Evolutionary conservation across 2,329 filamentous ascomycete species (phyloP).

Genomic region (Verticillium tricorpus): DNA sequence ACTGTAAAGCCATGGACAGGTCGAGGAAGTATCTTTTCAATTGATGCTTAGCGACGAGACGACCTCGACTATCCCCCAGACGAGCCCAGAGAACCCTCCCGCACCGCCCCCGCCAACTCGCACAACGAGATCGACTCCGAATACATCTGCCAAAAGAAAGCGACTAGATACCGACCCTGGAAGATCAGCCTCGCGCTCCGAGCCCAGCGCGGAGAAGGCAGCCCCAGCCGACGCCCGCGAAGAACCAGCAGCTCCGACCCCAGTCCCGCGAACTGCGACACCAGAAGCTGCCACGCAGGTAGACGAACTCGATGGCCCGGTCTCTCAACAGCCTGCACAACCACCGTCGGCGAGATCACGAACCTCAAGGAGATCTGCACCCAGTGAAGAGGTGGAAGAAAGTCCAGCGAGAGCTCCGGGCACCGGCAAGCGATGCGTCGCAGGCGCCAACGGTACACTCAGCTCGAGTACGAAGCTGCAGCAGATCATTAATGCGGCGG

Average conservation of each 20-base stretch:
- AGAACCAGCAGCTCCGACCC: neutral
- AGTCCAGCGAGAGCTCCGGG: constrained; percentile 52
- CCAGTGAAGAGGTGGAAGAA: constrained; percentile 43
- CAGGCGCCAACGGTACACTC: constrained; percentile 29
- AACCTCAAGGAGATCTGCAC: constrained; percentile 1
- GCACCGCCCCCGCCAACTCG: constrained; percentile 8
- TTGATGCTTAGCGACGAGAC: constrained; percentile 30
- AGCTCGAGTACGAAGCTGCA: constrained; percentile 40
- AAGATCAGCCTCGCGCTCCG: constrained; percentile 15
- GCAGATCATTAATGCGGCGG: constrained; percentile 25
- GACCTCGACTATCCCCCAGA: constrained; percentile 3
- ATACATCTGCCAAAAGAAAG: constrained; percentile 44
- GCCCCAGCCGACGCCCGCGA: neutral
- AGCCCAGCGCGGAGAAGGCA: neutral
- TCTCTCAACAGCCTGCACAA: neutral
- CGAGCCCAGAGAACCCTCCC: constrained; percentile 10
- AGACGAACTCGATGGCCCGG: neutral
- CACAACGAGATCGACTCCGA: constrained; percentile 32
- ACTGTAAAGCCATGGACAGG: constrained; percentile 43
- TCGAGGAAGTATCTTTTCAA: constrained; percentile 57
- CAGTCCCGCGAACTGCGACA: neutral
- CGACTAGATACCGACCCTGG: constrained; percentile 21
- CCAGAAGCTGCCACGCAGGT: neutral
- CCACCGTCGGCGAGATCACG: constrained; percentile 4
- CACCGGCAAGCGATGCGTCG: constrained; percentile 43